Conservation (phyloP, 1,139 yeast species). For the Chernovozyma aurita region DNA sequence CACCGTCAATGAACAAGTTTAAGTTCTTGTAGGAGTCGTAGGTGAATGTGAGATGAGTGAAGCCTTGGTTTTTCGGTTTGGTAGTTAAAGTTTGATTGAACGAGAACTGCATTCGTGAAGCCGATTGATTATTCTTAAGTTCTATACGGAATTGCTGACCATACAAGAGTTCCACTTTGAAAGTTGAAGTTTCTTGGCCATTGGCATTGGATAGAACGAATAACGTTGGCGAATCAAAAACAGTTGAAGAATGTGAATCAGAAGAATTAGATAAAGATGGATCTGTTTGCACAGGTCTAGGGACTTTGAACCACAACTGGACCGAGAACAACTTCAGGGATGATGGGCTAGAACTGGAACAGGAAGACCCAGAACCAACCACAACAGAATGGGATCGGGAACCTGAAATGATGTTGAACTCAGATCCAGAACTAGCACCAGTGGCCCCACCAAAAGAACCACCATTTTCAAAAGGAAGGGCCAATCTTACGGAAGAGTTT, state of each 20-base stretch:
- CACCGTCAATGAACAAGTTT: slow-evolving; percentile 38
- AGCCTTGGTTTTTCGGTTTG: slow-evolving; percentile 21
- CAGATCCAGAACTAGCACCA: not conserved
- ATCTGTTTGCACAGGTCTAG: slow-evolving; percentile 7
- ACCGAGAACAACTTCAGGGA: slow-evolving; percentile 22
- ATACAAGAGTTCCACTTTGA: slow-evolving; percentile 27
- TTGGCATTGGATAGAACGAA: slow-evolving; percentile 27
- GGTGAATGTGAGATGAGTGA: slow-evolving; percentile 31
- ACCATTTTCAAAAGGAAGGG: slow-evolving; percentile 22
- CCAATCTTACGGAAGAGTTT: slow-evolving; percentile 11
- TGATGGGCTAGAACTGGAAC: no score
- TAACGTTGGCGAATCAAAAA: slow-evolving; percentile 13
- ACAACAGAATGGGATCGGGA: not conserved
- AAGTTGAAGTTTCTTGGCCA: slow-evolving; percentile 17
- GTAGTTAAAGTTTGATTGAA: slow-evolving; percentile 29
- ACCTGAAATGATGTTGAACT: not conserved
- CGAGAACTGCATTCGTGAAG: slow-evolving; percentile 27
- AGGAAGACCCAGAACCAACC: not conserved
- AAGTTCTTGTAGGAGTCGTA: slow-evolving; percentile 35
- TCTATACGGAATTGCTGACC: slow-evolving; percentile 27
- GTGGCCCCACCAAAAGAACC: not conserved
- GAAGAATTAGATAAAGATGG: not conserved
- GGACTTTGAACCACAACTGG: slow-evolving; percentile 32
- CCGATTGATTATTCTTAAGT: slow-evolving; percentile 20
- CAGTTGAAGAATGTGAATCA: not conserved